Conservation (phyloP, 495 filamentous ascomycete genomes). For the Hypoxylon cercidicola region DNA sequence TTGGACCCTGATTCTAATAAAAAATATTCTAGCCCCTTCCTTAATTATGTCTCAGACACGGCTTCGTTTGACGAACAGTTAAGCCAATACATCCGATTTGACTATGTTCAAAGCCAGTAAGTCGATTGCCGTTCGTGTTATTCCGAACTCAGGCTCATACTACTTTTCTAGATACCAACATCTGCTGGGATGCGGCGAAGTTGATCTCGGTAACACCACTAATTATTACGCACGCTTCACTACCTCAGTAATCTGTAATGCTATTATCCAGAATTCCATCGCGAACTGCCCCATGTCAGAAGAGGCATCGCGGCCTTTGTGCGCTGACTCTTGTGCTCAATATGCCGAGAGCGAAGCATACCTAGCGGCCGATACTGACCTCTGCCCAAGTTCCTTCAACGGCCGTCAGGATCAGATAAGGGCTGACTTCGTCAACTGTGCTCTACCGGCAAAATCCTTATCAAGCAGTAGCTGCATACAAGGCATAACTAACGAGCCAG, state of each 20-base stretch:
- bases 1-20: slow-evolving; percentile 31
- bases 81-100: slow-evolving; percentile 74
- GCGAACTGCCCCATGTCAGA: slow-evolving; percentile 71
- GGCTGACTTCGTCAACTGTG: slow-evolving; percentile 92
- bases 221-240: slow-evolving; percentile 94
- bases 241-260: slow-evolving; percentile 91
- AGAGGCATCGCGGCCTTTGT: slow-evolving; percentile 76
- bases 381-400: slow-evolving; percentile 72
- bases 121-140: slow-evolving; percentile 32
- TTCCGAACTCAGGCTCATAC: slow-evolving; percentile 27
- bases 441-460: slow-evolving; percentile 81
- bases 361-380: slow-evolving; percentile 75
- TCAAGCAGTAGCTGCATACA: slow-evolving; percentile 75
- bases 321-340: slow-evolving; percentile 88
- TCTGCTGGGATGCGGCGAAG: slow-evolving; percentile 80
- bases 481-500: slow-evolving; percentile 80
- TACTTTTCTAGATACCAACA: slow-evolving; percentile 68
- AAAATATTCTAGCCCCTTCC: slow-evolving; percentile 75
- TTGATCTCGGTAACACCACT: slow-evolving; percentile 83
- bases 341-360: slow-evolving; percentile 88
- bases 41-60: slow-evolving; percentile 80
- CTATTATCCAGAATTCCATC: slow-evolving; percentile 92
- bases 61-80: slow-evolving; percentile 82
- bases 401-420: slow-evolving; percentile 81
- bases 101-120: slow-evolving; percentile 81